Evolutionary conservation across 75 land plant genomes (phyloP), one percentile per base, ranked within the genome.

Genomic region (Pinus tabuliformis): DNA sequence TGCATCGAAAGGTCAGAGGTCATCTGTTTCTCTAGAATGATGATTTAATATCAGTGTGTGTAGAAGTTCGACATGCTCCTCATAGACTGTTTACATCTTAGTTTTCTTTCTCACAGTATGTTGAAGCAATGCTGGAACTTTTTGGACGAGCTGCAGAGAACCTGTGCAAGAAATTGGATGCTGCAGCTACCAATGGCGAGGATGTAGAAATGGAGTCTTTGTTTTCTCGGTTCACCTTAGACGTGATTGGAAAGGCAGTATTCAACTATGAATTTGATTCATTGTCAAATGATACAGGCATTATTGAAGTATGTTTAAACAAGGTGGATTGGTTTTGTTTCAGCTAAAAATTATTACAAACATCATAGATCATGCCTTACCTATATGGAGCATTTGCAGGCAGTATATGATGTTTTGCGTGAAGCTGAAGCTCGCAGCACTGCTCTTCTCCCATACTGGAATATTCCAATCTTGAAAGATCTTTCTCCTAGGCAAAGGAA

Each of bases 191-290:
- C 39, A 82, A 86, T 83, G 93, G 92, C 15, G 95, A 87, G 77
- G 93, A 92, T 82, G 62, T 60, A 22, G 99, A 97, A 75, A 94
- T 94, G 98, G 99, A 97, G 68, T 92, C 93, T 95, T 98, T 94
- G 68, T 97, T 97, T 78, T 97, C 99, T 33, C 86, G 88, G 70
- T 83, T 97, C 78, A 94, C 99, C 5, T 84, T 97, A 77, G 99
- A 97, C 83, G 77, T 97, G 33, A 97, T 97, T 81, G 99, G 99
- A 37, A 94, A 94, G 83, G 97, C 99, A 42, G 93, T 97, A 15
- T 97, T 97, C 64, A 97, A 97, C 80, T 97, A 97, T 80, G 98
- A 97, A 39, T 94, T 97, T 88, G 93, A 94, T 88, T 42, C 42
- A 68, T n/a, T 68, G 20, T 68, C 68, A 64, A 64, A 33, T 64